phyloP scores from a whole-genome alignment of 2,329 filamentous ascomycete species.

The Penicillium expansum region DNA sequence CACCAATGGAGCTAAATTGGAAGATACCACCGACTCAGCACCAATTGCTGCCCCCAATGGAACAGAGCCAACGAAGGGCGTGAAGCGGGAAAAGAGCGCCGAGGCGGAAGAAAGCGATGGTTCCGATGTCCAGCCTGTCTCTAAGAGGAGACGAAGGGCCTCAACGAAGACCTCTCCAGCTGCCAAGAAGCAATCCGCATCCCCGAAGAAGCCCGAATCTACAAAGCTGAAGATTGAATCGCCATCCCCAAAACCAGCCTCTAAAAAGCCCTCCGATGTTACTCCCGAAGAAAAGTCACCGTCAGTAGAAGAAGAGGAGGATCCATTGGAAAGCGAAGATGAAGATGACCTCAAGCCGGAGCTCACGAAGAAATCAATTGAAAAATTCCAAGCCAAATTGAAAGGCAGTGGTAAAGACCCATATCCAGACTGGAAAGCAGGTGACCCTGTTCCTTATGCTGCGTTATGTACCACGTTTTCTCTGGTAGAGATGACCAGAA shows the following conservation, averaged over 20 bases:
- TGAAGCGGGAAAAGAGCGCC: conserved; percentile 43
- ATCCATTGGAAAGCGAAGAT: conserved; percentile 49
- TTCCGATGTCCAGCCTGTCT: conserved; percentile 59
- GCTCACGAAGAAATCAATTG: conserved; percentile 68
- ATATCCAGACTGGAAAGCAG: conserved; percentile 93
- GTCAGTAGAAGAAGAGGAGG: conserved; percentile 38
- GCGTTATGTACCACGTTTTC: conserved; percentile 94
- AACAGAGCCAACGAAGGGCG: conserved; percentile 18
- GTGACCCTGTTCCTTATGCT: conserved; percentile 86
- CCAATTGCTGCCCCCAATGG: conserved; percentile 10
- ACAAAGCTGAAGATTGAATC: conserved; percentile 19
- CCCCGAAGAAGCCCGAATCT: conserved; percentile 21
- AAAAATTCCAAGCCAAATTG: conserved; percentile 76
- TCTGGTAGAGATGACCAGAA: conserved; percentile 89
- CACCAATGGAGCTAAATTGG: conserved; percentile 11
- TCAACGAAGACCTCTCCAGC: conserved; percentile 38
- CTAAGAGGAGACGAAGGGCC: conserved; percentile 52
- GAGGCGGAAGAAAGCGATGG: conserved; percentile 48
- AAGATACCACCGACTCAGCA: conserved; percentile 13
- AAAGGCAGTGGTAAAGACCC: conserved; percentile 68
- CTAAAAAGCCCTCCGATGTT: conserved; percentile 48
- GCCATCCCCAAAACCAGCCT: conserved; percentile 22
- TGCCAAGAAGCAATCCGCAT: conserved; percentile 21
- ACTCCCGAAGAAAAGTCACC: conserved; percentile 32
- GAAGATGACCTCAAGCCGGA: conserved; percentile 66